Base-by-base conservation (phyloP, 441 rosid species). In the California macrophylla region DNA sequence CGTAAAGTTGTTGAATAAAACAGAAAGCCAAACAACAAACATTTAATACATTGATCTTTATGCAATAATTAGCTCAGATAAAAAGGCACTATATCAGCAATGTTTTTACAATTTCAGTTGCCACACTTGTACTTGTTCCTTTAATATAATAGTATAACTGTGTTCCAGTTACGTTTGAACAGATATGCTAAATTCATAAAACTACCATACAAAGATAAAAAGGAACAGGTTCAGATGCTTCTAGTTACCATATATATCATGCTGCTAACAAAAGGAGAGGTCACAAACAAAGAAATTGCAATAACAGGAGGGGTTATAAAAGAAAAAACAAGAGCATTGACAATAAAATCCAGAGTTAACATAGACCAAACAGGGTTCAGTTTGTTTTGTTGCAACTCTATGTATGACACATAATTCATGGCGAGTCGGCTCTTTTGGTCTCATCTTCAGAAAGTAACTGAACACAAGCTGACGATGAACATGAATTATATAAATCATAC, bases 1-100 rank as follows among this genome's bases (percentile, higher is more conserved):
- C 60, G 85, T 62, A 62, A 74, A 72, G 6, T 73, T 71, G 71
- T 72, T 24, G 4, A 45, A 65, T 24, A 25, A 7, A 12, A 18
- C 18, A 20, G 28, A 34, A 28, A 23, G 38, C 36, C 66, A 62
- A 60, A 62, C 38, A 29, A n/a, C 65, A 62, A 62, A 62, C 15
- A 28, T 2, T 28, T 29, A 62, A 15, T 62, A 8, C 66, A 28
- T 26, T 28, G 56, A 26, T 4, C 25, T 4, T 10, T 25, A 15
- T 62, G 65, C 20, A 26, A 26, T 26, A 2, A 26, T 25, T 21
- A 61, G 24, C 18, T 29, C 20, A 75, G 13, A 54, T 73, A 64
- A 62, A 28, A 62, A 5, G 16, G 38, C 38, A 26, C 63, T 20
- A 61, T 6, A 61, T 29, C 6, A 61, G 15, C 34, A 15, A 12